Conservation (phyloP, 345 rosid species). For the Camelina neglecta region DNA sequence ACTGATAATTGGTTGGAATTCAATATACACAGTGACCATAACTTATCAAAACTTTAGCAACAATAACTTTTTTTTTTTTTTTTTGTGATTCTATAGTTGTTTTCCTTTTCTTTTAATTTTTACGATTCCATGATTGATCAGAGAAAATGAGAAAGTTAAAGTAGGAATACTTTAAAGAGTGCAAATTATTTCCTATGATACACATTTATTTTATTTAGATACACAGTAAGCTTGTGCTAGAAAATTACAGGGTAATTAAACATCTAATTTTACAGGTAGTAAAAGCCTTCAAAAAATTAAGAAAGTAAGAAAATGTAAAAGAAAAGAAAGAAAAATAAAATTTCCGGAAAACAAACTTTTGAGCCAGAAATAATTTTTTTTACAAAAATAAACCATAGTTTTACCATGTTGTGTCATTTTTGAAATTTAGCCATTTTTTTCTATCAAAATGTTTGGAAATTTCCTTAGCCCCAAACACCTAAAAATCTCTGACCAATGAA, state of each 20-base stretch:
- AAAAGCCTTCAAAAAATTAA: not conserved
- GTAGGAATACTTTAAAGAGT: not conserved
- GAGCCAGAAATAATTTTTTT: constrained; percentile 10
- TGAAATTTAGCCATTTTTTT: constrained; percentile 6
- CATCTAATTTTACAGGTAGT: constrained; percentile 2
- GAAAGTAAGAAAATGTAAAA: constrained; percentile 1
- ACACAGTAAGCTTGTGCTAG: constrained; percentile 9
- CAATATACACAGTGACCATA: no score
- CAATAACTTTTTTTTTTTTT: no score
- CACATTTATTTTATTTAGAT: constrained; percentile 18
- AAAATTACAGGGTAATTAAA: constrained; percentile 22
- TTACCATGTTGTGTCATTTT: not conserved
- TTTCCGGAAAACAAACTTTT: constrained; percentile 2
- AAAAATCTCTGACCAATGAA: constrained; percentile 78
- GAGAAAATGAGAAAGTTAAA: not conserved
- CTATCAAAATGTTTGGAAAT: constrained; percentile 23
- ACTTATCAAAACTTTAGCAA: no score
- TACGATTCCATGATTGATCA: not conserved
- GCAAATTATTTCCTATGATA: not conserved
- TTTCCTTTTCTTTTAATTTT: no score
- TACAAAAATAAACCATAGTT: constrained; percentile 32
- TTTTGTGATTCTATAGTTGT: not conserved
- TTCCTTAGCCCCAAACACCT: constrained; percentile 63
- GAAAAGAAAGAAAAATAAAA: not conserved
- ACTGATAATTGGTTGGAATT: no score